Conservation (phyloP, 2,329 filamentous ascomycete species). For the Colletotrichum limetticola region DNA sequence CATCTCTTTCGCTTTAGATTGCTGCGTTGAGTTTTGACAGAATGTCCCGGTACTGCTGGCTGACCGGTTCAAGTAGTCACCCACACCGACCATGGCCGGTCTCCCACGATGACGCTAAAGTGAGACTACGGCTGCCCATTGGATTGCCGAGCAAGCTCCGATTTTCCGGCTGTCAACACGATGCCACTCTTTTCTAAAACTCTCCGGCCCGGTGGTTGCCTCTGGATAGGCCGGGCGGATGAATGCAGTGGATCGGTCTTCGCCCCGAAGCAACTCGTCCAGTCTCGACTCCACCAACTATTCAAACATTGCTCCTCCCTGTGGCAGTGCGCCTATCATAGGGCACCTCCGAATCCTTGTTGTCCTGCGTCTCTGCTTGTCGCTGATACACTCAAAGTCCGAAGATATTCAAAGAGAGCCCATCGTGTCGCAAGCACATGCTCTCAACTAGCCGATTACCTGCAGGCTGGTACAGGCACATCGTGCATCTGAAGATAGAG, state of each 20-base stretch:
- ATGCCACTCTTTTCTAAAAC: neutral
- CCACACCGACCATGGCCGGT: neutral
- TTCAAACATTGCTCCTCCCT: neutral
- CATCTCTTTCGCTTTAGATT: neutral
- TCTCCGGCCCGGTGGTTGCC: neutral
- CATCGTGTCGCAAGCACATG: constrained; percentile 3
- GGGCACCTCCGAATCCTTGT: neutral
- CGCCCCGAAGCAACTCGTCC: neutral
- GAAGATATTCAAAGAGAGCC: neutral
- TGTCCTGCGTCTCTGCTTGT: neutral
- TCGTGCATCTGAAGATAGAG: neutral
- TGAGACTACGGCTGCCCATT: neutral
- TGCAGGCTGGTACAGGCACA: constrained; percentile 1
- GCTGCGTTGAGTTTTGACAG: neutral
- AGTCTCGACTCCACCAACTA: neutral
- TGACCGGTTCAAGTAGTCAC: neutral
- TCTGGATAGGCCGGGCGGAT: neutral
- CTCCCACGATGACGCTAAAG: neutral
- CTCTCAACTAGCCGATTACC: neutral
- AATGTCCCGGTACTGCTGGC: neutral
- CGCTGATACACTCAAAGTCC: neutral
- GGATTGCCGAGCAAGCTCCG: constrained; percentile 19
- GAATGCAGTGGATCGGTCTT: neutral
- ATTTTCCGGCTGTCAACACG: constrained; percentile 17
- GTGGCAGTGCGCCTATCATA: neutral